phyloP scores from a whole-genome alignment of 176 grass and related monocot species.

The Aegilops longissima region DNA sequence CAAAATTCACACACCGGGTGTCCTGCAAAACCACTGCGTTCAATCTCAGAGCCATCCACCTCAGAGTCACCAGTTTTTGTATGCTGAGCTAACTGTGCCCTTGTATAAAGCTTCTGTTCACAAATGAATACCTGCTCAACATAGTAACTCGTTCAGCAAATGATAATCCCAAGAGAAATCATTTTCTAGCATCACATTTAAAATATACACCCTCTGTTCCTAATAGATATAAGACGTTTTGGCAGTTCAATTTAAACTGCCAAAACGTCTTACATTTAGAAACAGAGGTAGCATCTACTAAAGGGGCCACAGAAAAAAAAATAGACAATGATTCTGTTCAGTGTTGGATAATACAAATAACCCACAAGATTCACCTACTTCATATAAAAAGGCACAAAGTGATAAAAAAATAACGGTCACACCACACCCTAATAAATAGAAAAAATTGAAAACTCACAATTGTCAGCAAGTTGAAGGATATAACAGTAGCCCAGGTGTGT shows the following conservation, averaged over 20 bases:
- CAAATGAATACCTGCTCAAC: conserved; percentile 70
- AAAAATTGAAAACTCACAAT: not conserved
- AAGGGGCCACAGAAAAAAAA: not conserved
- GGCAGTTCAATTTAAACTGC: too few species aligned
- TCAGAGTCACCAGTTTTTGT: conserved; percentile 84
- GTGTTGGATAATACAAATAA: not conserved
- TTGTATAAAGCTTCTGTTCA: conserved; percentile 94
- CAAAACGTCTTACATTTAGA: too few species aligned
- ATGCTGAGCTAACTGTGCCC: conserved; percentile 70
- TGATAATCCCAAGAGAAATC: not conserved
- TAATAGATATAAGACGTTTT: too few species aligned
- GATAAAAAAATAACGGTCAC: not conserved
- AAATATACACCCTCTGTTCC: not conserved
- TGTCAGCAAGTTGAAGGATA: not conserved
- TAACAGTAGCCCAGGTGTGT: not conserved
- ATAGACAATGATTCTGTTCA: not conserved
- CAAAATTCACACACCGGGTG: conserved; percentile 86
- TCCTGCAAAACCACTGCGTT: conserved; percentile 81
- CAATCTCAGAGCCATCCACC: conserved; percentile 92
- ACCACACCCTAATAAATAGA: not conserved
- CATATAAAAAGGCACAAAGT: conserved; percentile 1
- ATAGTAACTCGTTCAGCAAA: not conserved
- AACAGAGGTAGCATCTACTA: not conserved
- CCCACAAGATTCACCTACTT: not conserved
- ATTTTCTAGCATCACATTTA: not conserved